These are phyloP conservation scores for Hyaloraphidium curvatum DNA, from an alignment of 192 early-diverging fungal genomes.

Conservation along the genomic window DNA sequence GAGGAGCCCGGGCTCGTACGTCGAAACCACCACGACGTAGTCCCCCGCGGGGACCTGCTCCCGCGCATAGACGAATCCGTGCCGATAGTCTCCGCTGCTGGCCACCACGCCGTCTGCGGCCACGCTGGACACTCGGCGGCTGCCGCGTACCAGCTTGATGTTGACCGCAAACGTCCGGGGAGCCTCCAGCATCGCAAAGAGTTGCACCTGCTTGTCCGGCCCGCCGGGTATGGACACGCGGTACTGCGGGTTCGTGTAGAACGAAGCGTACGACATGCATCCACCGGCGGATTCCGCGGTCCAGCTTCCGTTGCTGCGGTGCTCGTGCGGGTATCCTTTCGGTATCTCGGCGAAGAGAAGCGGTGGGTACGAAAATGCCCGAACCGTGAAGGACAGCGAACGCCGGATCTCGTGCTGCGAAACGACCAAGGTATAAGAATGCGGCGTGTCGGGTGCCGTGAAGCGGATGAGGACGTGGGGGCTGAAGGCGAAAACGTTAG, in stretches of 20 bases:
- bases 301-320: conserved; percentile 45
- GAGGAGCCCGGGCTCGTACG: conserved; percentile 47
- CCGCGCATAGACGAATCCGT: conserved; percentile 40
- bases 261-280: conserved; percentile 42
- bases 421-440: conserved; percentile 53
- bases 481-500: not conserved
- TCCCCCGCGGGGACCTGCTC: conserved; percentile 26
- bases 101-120: conserved; percentile 39
- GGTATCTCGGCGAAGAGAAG: conserved; percentile 44
- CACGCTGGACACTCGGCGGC: conserved; percentile 37
- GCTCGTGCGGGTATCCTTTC: conserved; percentile 27
- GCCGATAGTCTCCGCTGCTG: conserved; percentile 52
- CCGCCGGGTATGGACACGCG: conserved; percentile 24
- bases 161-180: conserved; percentile 42
- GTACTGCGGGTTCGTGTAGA: conserved; percentile 65
- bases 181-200: conserved; percentile 43
- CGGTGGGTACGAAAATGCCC: conserved; percentile 41
- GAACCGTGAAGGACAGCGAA: conserved; percentile 55
- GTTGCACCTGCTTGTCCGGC: conserved; percentile 4
- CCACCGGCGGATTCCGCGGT: conserved; percentile 57
- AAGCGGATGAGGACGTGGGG: conserved; percentile 24
- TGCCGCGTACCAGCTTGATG: conserved; percentile 43
- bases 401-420: conserved; percentile 54
- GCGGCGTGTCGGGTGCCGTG: conserved; percentile 30
- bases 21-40: conserved; percentile 61